A percentile compares a stretch with the other conserved stretches of the same genome.
phyloP scores from a whole-genome alignment of 495 filamentous ascomycete species.

The Hypoxylon lienhwacheense region DNA sequence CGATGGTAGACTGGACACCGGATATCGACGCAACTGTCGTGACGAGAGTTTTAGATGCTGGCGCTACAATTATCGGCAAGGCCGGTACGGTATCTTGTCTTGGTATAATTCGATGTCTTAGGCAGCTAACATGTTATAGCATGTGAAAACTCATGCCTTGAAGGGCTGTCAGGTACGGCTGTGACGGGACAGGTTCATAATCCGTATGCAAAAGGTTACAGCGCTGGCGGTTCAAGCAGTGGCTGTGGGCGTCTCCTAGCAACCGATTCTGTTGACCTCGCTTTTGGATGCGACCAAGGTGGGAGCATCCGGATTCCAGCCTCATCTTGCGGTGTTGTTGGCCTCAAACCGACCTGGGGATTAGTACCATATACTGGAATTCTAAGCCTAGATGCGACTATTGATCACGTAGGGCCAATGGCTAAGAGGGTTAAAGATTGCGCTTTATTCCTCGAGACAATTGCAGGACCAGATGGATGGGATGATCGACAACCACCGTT shows the following conservation, averaged over 20 bases:
- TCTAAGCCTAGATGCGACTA: conserved; percentile 47
- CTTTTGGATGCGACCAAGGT: conserved; percentile 64
- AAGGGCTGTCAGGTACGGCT: conserved; percentile 46
- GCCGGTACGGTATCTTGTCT: conserved; percentile 27
- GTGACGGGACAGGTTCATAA: conserved; percentile 56
- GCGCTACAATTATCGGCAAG: conserved; percentile 43
- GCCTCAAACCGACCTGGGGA: conserved; percentile 54
- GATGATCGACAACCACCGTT: conserved; percentile 55
- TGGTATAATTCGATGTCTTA: conserved; percentile 3
- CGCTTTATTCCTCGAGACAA: conserved; percentile 54
- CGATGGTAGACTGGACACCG: conserved; percentile 43
- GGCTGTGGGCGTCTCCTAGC: conserved; percentile 60
- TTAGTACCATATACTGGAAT: conserved; percentile 56
- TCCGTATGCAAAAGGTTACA: conserved; percentile 53
- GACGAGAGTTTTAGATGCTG: conserved; percentile 41
- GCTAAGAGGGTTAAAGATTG: conserved; percentile 52
- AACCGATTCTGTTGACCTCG: conserved; percentile 54
- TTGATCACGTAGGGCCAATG: conserved; percentile 56
- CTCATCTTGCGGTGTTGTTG: conserved; percentile 51
- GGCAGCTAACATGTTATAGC: conserved; percentile 18
- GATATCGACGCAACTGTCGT: conserved; percentile 43
- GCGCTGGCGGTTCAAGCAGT: conserved; percentile 59
- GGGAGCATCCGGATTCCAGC: conserved; percentile 61
- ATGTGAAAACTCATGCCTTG: conserved; percentile 53
- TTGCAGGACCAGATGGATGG: conserved; percentile 59